phyloP scores from a whole-genome alignment of 2,329 filamentous ascomycete species.

The Verticillium dahliae region DNA sequence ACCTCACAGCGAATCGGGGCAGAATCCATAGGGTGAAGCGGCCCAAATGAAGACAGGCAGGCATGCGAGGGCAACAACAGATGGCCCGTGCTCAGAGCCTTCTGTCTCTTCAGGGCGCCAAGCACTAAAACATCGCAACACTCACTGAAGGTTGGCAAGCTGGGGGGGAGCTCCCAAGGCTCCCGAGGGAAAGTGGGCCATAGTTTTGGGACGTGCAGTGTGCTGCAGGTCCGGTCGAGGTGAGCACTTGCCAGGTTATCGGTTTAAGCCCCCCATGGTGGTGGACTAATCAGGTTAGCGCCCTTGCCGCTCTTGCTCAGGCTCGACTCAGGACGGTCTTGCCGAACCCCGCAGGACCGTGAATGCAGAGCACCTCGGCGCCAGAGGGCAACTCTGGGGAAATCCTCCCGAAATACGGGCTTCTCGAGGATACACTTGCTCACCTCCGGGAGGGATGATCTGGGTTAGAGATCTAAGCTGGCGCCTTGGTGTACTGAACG shows the following conservation, averaged over 20 bases:
- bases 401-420: not conserved
- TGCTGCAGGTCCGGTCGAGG: not conserved
- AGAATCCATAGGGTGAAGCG: not conserved
- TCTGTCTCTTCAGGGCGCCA: not conserved
- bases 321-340: no score
- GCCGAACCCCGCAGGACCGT: no score
- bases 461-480: no score
- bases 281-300: no score
- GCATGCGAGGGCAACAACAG: not conserved
- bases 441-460: no score
- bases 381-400: no score
- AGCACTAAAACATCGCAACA: not conserved
- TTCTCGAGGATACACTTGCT: constrained; percentile 35
- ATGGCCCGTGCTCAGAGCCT: not conserved
- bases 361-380: no score
- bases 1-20: not conserved
- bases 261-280: no score
- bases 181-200: not conserved
- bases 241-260: not conserved
- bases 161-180: not conserved
- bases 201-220: not conserved
- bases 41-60: not conserved
- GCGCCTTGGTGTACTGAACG: no score
- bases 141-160: not conserved
- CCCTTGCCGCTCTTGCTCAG: no score